Base-by-base conservation (phyloP, 1,139 yeast species). In the Candida buenavistaensis region DNA sequence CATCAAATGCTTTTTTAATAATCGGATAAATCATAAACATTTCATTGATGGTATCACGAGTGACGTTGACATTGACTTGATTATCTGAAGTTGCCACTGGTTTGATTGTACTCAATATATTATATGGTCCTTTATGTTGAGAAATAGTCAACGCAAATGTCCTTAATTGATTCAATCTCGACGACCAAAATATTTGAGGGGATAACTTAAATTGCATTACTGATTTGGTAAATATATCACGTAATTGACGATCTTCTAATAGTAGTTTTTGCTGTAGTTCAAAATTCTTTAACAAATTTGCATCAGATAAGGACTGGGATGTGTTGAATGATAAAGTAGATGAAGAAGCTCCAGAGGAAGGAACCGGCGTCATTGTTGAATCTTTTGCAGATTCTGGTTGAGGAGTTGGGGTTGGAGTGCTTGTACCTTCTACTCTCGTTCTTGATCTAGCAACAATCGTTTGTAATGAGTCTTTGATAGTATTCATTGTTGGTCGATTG, bases 11-110 rank as follows among this genome's bases (percentile, higher is more conserved):
- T 44, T 78, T 81, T 40, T 86, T 78, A n/a, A 92, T 94, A 23
- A 90, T 78, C 0, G 98, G 98, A 52, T 92, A 92, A 40, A 94
- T 96, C 35, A 83, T 87, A 54, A 92, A 90, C 16, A 94, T 89
- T 46, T 87, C 96, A 41, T 80, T 82, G 51, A 92, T 90, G 43
- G 85, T 88, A 41, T 89, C 97, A 38, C 96, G 68, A 0, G 98
- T 87, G 21, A 92, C 86, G 40, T 90, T 84, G 28, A 94, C 95
- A 55, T 88, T 89, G 37, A 90, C 95, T 56, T 88, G 88, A 53
- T 85, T 85, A 46, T 89, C 96, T 15, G 92, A 82, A 0, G 95
- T 81, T 1, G 95, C 94, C 25, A 85, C 90, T 0, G 97, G 97
- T 51, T 86, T 87, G 48, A 92, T 92, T 0, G 97, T 88, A 28